A percentile compares a stretch with the other conserved stretches of the same genome.
Conservation (phyloP, 441 rosid genomes). For the Sinapis alba region DNA sequence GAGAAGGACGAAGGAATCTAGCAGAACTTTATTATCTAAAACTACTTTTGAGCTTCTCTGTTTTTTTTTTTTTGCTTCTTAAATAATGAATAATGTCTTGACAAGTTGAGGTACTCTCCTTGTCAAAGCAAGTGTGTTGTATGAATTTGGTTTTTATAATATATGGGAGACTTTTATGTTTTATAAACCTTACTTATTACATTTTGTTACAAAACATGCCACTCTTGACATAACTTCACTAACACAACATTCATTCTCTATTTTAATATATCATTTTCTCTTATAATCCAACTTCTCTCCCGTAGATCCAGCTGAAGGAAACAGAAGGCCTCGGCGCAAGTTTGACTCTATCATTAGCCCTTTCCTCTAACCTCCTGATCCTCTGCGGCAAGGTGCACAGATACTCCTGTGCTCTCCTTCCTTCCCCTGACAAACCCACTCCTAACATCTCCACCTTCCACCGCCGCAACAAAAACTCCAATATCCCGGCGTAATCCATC, state of each 20-base stretch:
- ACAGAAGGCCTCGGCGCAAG: constrained; percentile 4
- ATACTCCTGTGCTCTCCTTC: constrained; percentile 42
- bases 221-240: background rate
- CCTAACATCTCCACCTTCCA: constrained; percentile 44
- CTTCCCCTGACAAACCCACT: constrained; percentile 42
- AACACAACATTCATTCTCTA: background rate
- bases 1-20: constrained; percentile 45
- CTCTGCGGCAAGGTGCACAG: constrained; percentile 44
- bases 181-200: too few species aligned
- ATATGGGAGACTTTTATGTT: background rate
- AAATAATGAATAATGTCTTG: constrained; percentile 29
- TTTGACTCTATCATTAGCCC: constrained; percentile 26
- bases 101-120: background rate
- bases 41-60: constrained; percentile 26
- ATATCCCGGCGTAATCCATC: constrained; percentile 47
- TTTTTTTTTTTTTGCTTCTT: background rate
- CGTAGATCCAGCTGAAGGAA: constrained; percentile 24
- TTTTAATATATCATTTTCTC: background rate
- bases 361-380: constrained; percentile 29
- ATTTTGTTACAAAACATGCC: background rate
- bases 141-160: constrained; percentile 13
- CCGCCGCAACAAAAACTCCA: constrained; percentile 46
- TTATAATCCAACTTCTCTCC: constrained; percentile 15
- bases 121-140: background rate
- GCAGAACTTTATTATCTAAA: constrained; percentile 23